phyloP scores from a whole-genome alignment of 176 grass and related monocot genomes.

The Carex scoparia region DNA sequence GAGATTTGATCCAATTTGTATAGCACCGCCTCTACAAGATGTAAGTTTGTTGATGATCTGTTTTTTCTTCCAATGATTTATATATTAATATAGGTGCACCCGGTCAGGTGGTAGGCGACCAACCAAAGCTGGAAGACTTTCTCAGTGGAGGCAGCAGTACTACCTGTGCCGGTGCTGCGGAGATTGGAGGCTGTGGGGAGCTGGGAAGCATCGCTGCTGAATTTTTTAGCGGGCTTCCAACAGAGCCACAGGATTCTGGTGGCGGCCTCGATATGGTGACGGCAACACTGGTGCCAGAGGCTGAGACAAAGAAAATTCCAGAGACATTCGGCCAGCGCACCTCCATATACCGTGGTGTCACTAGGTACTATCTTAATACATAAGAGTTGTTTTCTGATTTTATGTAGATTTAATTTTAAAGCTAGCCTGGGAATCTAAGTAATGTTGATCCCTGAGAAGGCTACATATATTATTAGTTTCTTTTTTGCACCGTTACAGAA shows the following conservation, averaged over 20 bases:
- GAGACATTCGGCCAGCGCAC: constrained; percentile 86
- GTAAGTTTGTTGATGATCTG: background rate
- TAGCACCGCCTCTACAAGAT: background rate
- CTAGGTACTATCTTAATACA: constrained; percentile 40
- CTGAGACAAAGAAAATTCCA: constrained; percentile 25
- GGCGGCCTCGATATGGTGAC: constrained; percentile 30
- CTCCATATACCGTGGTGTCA: constrained; percentile 92
- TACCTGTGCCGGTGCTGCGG: background rate
- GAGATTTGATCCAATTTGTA: background rate
- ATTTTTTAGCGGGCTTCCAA: constrained; percentile 43
- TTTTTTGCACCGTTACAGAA: background rate
- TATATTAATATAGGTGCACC: background rate
- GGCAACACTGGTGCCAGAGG: constrained; percentile 35
- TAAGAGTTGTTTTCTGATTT: background rate
- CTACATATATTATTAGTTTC: background rate
- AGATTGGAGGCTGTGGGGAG: constrained; percentile 41
- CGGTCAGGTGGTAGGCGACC: constrained; percentile 1
- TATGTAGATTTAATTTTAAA: background rate
- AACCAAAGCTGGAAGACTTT: constrained; percentile 82
- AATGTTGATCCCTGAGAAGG: background rate
- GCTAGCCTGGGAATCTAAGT: background rate
- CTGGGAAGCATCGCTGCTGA: constrained; percentile 78
- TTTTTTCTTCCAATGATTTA: background rate
- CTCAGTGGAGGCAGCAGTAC: constrained; percentile 36
- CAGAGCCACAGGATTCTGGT: constrained; percentile 23